phyloP scores from a whole-genome alignment of 1,139 yeast species.

The Nadsonia commutata region DNA sequence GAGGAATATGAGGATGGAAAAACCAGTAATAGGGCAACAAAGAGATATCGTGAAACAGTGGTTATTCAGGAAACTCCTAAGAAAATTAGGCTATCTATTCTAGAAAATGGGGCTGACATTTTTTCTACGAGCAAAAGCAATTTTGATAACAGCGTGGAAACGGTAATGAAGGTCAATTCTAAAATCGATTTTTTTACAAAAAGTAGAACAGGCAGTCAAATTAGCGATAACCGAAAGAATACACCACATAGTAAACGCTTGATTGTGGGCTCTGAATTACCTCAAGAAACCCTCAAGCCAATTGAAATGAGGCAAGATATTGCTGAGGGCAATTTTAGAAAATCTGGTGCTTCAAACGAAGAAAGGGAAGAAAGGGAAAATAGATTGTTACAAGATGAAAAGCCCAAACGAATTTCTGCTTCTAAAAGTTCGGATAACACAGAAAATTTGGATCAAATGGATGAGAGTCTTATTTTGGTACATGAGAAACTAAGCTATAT shows the following conservation, averaged over 20 bases:
- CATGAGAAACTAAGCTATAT: too few relatives aligned
- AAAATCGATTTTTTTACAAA: background rate
- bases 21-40: slow-evolving; percentile 7
- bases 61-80: background rate
- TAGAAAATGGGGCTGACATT: background rate
- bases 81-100: background rate
- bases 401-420: too few relatives aligned
- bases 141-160: background rate
- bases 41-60: background rate
- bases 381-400: background rate
- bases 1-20: slow-evolving; percentile 12
- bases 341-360: background rate
- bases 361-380: background rate
- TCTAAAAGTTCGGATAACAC: too few relatives aligned
- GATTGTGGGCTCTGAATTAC: too few relatives aligned
- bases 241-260: too few relatives aligned
- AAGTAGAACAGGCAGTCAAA: too few relatives aligned
- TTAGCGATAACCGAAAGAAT: too few relatives aligned
- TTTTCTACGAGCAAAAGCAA: background rate
- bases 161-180: background rate
- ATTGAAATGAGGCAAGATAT: background rate
- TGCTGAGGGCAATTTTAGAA: background rate
- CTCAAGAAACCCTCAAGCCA: background rate
- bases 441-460: too few relatives aligned
- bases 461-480: too few relatives aligned